Evolutionary conservation across 2,329 filamentous ascomycete species (phyloP), one percentile per base, ranked within the genome.

Genomic region (Sporothrix mexicana): DNA sequence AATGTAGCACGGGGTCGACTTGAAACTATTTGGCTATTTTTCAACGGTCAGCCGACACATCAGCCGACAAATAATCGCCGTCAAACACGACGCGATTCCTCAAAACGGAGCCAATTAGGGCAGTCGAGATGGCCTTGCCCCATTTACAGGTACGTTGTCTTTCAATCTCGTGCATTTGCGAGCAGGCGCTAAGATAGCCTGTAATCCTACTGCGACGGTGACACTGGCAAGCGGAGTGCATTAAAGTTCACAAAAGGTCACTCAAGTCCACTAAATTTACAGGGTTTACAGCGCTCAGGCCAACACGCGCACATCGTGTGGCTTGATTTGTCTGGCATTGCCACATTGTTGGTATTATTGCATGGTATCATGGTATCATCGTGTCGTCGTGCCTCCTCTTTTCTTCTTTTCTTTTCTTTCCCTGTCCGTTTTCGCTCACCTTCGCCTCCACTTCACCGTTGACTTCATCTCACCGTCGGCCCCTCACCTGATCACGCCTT

Each of bases 101-200:
- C 25, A 59, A 59, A 59, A 59, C 25, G 55, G 55, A 59, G 55
- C 55, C 55, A 8, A 59, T 36, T 59, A 30, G 25, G 55, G 55
- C 55, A 59, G 55, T 59, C 25, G 55, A 30, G 10, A 17, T 59
- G 55, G 30, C 51, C 10, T 59, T 25, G 55, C 2, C 25, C 3
- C 55, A 30, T 1, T 17, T 4, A n/a, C n/a, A n/a, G n/a, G n/a
- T n/a, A n/a, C n/a, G n/a, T n/a, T 49, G 30, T 36, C 30, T 36
- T 36, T 36, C 30, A 36, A 36, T 36, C 30, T 36, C 30, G 30
- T 36, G 30, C 30, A 36, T 36, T 36, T 36, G 30, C 30, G 30
- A 6, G 47, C 47, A 49, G 47, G 10, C 10, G 13, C 55, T 15
- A 59, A 36, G 23, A 59, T 59, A 36, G 23, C 25, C 2, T 12